These are phyloP conservation scores for Hypoxylon cercidicola DNA, from an alignment of 495 filamentous ascomycete genomes.

Conservation along the genomic window DNA sequence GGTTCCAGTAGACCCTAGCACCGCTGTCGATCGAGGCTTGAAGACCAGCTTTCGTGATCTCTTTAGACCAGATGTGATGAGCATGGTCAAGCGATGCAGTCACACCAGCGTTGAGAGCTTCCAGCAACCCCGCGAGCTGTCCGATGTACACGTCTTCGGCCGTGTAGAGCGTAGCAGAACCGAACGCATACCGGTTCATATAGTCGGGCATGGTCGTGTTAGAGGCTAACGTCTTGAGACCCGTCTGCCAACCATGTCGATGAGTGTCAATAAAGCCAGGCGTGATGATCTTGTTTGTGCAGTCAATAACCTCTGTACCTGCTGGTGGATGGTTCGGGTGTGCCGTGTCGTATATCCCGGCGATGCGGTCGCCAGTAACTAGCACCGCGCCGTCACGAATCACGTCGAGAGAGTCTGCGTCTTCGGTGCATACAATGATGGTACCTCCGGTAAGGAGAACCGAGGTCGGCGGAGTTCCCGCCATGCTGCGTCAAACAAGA, in stretches of 20 bases:
- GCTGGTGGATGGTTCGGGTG: conserved; percentile 30
- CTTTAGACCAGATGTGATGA: conserved; percentile 58
- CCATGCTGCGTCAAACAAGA: conserved; percentile 6
- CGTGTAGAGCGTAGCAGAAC: conserved; percentile 48
- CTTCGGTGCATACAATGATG: conserved; percentile 54
- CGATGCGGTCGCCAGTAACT: conserved; percentile 53
- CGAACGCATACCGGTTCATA: conserved; percentile 14
- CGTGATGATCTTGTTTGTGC: conserved; percentile 63
- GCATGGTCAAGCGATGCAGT: conserved; percentile 70
- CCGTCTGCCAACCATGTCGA: conserved; percentile 69
- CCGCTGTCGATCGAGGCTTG: conserved; percentile 53
- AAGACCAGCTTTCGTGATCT: conserved; percentile 51
- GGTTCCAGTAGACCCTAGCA: conserved; percentile 55
- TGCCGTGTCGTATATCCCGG: conserved; percentile 40
- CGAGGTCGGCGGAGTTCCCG: conserved; percentile 35
- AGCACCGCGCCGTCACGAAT: conserved; percentile 54
- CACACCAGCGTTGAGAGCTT: conserved; percentile 64
- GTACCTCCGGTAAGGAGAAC: conserved; percentile 54
- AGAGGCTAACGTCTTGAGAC: conserved; percentile 50
- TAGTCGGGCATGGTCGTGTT: conserved; percentile 47
- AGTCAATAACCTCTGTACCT: conserved; percentile 57
- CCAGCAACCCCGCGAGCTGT: conserved; percentile 62
- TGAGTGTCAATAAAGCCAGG: conserved; percentile 71
- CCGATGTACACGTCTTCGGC: conserved; percentile 65
- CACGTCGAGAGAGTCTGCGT: conserved; percentile 47